Conservation (phyloP, 2,329 filamentous ascomycete species). For the Paramyrothecium sp. region DNA sequence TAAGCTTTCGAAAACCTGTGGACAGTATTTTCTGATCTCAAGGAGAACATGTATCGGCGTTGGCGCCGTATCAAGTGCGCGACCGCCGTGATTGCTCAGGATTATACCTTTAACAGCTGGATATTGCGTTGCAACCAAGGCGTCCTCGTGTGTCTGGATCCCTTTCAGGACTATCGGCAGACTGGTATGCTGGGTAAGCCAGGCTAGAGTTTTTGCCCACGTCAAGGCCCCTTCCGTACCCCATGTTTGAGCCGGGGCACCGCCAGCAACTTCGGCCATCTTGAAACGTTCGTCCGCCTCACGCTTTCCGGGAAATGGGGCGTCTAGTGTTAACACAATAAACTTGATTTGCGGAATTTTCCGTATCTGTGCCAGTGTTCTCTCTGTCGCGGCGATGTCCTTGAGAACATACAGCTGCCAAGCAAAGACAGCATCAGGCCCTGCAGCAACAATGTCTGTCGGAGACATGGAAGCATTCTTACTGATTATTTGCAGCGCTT, state of each 20-base stretch:
- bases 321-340: conserved; percentile 60
- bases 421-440: conserved; percentile 45
- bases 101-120: conserved; percentile 64
- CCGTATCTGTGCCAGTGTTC: conserved; percentile 53
- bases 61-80: conserved; percentile 48
- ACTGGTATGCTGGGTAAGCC: conserved; percentile 42
- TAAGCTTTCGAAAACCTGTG: conserved; percentile 55
- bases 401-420: conserved; percentile 63
- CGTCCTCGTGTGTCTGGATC: conserved; percentile 64
- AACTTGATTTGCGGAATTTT: conserved; percentile 64
- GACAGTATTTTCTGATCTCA: conserved; percentile 60
- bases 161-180: conserved; percentile 66
- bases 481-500: conserved; percentile 62
- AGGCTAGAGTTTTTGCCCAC: conserved; percentile 56
- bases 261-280: conserved; percentile 50
- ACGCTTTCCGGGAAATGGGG: conserved; percentile 55
- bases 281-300: conserved; percentile 43
- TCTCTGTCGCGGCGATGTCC: conserved; percentile 41
- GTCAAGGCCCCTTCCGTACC: conserved; percentile 55
- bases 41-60: conserved; percentile 57
- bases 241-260: conserved; percentile 50
- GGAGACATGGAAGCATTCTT: conserved; percentile 61
- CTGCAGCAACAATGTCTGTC: conserved; percentile 43
- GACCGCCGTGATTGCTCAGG: conserved; percentile 67
- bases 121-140: conserved; percentile 54